Conservation (phyloP, 768 basidiomycete species). For the Antrodiella citrinella region DNA sequence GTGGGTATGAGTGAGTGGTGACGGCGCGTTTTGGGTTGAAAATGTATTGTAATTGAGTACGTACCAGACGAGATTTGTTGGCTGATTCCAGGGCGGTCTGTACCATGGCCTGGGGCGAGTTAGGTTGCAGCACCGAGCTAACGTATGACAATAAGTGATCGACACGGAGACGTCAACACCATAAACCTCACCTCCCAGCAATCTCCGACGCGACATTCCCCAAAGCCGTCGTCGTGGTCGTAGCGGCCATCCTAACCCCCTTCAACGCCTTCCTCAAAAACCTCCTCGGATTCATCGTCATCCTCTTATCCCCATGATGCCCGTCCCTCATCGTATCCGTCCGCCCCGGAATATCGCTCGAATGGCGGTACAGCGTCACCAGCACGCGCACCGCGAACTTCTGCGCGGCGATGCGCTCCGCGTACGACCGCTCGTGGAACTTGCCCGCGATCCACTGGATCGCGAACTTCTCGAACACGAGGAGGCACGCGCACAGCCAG, state of each 20-base stretch:
- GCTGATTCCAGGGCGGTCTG: constrained; percentile 70
- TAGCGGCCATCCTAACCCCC: constrained; percentile 65
- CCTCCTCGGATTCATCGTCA: constrained; percentile 44
- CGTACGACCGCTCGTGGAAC: constrained; percentile 74
- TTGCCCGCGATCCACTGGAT: constrained; percentile 82
- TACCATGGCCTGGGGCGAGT: constrained; percentile 76
- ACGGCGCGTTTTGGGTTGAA: not conserved
- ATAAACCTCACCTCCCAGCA: constrained; percentile 40
- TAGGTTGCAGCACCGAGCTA: constrained; percentile 79
- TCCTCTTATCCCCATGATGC: constrained; percentile 24
- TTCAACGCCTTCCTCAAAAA: constrained; percentile 65
- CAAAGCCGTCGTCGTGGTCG: constrained; percentile 71
- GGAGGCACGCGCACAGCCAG: constrained; percentile 57
- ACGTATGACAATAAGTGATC: too few relatives aligned
- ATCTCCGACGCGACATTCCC: constrained; percentile 59
- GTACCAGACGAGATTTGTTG: constrained; percentile 68
- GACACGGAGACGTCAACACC: too few relatives aligned
- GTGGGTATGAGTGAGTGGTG: not conserved
- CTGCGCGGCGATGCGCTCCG: constrained; percentile 76
- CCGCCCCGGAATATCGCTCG: constrained; percentile 62
- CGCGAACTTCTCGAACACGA: constrained; percentile 76
- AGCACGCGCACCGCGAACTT: constrained; percentile 69
- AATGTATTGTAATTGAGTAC: constrained; percentile 7
- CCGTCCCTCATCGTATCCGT: constrained; percentile 48
- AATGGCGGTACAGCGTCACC: constrained; percentile 71